Percentiles rank a stretch among this genome's conserved stretches.
Evolutionary conservation across 192 early-diverging fungal genomes (phyloP).

Genomic region (Pilaira anomala): DNA sequence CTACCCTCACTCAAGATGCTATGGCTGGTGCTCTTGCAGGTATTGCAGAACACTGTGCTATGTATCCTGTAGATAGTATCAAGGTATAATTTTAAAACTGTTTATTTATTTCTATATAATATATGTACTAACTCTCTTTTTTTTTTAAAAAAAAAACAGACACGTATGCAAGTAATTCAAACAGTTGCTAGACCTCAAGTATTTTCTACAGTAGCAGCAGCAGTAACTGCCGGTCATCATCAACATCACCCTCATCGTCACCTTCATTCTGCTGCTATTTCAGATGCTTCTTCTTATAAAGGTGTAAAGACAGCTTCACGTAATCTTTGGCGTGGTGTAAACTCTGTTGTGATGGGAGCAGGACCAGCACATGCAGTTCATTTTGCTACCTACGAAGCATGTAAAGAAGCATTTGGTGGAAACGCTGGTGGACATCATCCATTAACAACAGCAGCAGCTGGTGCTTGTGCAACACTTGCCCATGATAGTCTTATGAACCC

Average conservation of each 20-base stretch:
- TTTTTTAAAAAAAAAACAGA: constrained; percentile 45
- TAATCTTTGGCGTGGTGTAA: constrained; percentile 91
- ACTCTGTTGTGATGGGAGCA: constrained; percentile 85
- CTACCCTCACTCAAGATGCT: constrained; percentile 73
- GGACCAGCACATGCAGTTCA: constrained; percentile 95
- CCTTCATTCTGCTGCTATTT: background rate
- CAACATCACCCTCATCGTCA: constrained; percentile 68
- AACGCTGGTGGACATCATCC: constrained; percentile 53
- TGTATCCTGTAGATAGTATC: constrained; percentile 92
- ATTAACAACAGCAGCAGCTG: constrained; percentile 74
- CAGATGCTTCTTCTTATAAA: constrained; percentile 9
- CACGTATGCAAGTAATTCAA: constrained; percentile 87
- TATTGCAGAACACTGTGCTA: constrained; percentile 93
- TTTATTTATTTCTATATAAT: background rate
- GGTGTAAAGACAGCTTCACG: constrained; percentile 18
- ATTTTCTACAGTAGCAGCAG: constrained; percentile 38
- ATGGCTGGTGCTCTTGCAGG: constrained; percentile 94
- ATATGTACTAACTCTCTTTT: background rate
- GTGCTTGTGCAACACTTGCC: constrained; percentile 82
- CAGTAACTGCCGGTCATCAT: constrained; percentile 47
- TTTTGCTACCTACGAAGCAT: constrained; percentile 91
- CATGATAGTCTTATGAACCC: constrained; percentile 93
- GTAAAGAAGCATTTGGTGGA: constrained; percentile 72
- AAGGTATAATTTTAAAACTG: constrained; percentile 70
- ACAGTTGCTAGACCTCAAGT: constrained; percentile 34